Base-by-base conservation (phyloP, 1,284 basidiomycete species). In the Sanguinoderma infundibulare region DNA sequence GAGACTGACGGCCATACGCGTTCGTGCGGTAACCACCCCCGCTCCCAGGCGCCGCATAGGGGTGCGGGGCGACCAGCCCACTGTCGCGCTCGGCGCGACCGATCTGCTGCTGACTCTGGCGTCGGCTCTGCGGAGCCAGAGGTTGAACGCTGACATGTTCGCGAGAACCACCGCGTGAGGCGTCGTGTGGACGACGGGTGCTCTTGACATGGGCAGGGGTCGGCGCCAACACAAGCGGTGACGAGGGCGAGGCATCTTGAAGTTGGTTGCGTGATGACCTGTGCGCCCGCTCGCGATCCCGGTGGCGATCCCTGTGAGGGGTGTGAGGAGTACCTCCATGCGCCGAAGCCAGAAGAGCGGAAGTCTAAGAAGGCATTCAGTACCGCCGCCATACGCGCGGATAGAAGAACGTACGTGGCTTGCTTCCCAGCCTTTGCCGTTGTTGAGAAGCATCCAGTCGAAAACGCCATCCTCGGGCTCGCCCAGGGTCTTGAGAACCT, bases 391-490 rank as follows among this genome's bases (percentile, higher is more conserved):
- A 22, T 6, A 32, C 30, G 62, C 15, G 2, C 26, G 40, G 38
- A 56, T 53, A 55, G 42, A 50, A 57, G 54, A 61, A 60, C 62
- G 35, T 74, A 92, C 90, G 70, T 82, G 86, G 61, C 86, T 81
- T n/a, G 89, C 90, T 80, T 95, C 92, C 92, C 92, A 94, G 44
- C 93, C 93, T 73, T 92, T 93, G 63, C 92, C 92, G 50, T 83
- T 86, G 77, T 98, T 98, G 62, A 99, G 81, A 52, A 95, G 74
- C 92, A 96, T 98, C 97, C 98, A 99, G 74, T 99, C 98, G 72
- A 95, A 98, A 12, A 96, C 80, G 38, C 93, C 92, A 75, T 99
- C 97, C 67, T 99, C 97, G 39, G 86, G 82, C 75, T 98, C 97
- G 62, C 93, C 93, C 1, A 89, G 77, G 56, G 90, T 95, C 82